Conservation (phyloP, 2,329 filamentous ascomycete species). For the Tolypocladium paradoxum region DNA sequence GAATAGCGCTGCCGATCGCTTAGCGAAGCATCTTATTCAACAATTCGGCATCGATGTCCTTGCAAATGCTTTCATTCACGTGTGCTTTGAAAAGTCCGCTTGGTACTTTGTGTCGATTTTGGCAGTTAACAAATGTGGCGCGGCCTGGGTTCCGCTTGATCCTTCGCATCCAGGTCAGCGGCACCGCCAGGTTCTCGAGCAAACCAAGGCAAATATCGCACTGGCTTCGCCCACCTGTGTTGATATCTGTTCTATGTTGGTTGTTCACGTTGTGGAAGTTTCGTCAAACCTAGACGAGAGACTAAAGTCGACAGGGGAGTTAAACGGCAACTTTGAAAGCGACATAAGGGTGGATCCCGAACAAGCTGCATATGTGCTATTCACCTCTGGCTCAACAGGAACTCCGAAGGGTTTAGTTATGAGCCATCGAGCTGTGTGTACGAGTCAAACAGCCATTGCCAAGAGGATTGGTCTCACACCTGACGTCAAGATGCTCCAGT, state of each 20-base stretch:
- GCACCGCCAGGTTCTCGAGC: not conserved
- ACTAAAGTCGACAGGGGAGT: too few relatives aligned
- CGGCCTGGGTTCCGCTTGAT: constrained; percentile 4
- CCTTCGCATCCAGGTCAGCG: not conserved
- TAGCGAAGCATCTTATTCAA: too few relatives aligned
- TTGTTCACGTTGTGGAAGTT: too few relatives aligned
- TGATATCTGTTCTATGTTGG: too few relatives aligned
- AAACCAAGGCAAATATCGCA: not conserved
- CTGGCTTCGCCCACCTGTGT: too few relatives aligned
- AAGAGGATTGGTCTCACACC: not conserved
- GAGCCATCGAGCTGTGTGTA: not conserved
- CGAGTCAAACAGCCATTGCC: not conserved
- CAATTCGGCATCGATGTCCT: too few relatives aligned
- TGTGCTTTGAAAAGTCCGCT: too few relatives aligned
- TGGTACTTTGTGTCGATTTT: constrained; percentile 7
- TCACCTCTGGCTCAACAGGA: not conserved
- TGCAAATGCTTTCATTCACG: too few relatives aligned
- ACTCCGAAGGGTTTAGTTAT: constrained; percentile 2
- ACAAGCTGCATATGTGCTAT: not conserved
- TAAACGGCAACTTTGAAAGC: not conserved
- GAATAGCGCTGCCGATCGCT: too few relatives aligned
- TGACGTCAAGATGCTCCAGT: constrained; percentile 2
- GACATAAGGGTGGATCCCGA: not conserved
- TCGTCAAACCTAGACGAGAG: too few relatives aligned
- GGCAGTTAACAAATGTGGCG: constrained; percentile 5